A percentile compares a stretch with the other conserved stretches of the same genome.
Conservation (phyloP, 169 alveolate genomes). For the Cryptosporidium ryanae region DNA sequence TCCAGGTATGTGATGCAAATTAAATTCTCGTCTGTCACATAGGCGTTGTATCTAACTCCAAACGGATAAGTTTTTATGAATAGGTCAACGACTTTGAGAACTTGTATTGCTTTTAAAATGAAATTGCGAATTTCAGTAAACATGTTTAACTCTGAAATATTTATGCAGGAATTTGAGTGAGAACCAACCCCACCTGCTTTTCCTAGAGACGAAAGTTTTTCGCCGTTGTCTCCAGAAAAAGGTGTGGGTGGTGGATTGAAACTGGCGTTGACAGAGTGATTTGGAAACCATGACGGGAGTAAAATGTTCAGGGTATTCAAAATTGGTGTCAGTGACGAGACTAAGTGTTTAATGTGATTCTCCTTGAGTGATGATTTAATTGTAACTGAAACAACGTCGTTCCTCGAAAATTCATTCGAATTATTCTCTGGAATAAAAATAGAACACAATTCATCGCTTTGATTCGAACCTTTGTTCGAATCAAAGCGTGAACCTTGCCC, state of each 20-base stretch:
- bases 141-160: constrained; percentile 35
- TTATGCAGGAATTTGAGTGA: constrained; percentile 3
- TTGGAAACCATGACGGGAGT: constrained; percentile 69
- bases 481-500: too few species aligned
- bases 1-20: constrained; percentile 26
- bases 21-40: constrained; percentile 13
- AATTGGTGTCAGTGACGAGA: constrained; percentile 17
- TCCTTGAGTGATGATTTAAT: constrained; percentile 30
- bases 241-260: not conserved
- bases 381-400: constrained; percentile 18
- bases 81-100: constrained; percentile 12
- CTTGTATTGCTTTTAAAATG: constrained; percentile 11
- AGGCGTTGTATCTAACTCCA: constrained; percentile 42
- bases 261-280: not conserved
- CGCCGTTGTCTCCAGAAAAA: not conserved
- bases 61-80: constrained; percentile 46
- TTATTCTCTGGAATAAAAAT: constrained; percentile 1
- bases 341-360: constrained; percentile 28
- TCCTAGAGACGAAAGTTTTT: not conserved
- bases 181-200: not conserved
- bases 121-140: constrained; percentile 31
- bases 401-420: not conserved
- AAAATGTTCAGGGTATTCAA: constrained; percentile 3
- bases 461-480: not conserved
- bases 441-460: not conserved